Evolutionary conservation across 495 filamentous ascomycete species (phyloP), one percentile per base, ranked within the genome.

Genomic region (Penicillium cataractarum): DNA sequence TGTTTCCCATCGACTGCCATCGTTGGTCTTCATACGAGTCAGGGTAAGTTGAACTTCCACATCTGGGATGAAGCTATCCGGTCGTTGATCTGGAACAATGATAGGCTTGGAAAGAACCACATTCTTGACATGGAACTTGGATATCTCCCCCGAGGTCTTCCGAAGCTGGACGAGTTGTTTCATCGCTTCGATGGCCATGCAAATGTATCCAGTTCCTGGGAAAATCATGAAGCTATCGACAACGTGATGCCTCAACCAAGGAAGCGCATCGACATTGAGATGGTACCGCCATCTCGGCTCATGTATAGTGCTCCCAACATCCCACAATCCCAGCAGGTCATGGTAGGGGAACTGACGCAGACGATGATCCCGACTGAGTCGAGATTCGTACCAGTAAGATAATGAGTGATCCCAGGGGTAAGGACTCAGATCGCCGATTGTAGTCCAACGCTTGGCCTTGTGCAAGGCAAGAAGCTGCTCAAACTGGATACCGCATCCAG

Each of bases 161-260:
- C 53, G 31, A 24, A 39, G 31, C 19, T 39, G 31, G 15, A 55
- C 39, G 19, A 56, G 24, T 19, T 61, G 59, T 26, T 63, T 64
- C 12, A 67, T 54, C 9, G 74, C 80, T 42, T 83, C 78, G 4
- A 81, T 56, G 0, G 69, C 80, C 73, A 79, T 78, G 8, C 67
- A 55, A 6, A 78, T 37, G 60, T 73, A 76, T 2, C 76, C 78
- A 1, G 77, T 71, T 3, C 63, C 78, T 4, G 79, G 78, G 42
- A 74, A 78, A 0, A 79, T 42, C 6, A 74, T 68, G 0, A 61
- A 33, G 4, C 32, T 21, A 15, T 73, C 66, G 9, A 60, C 50
- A 39, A 37, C 51, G 33, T 37, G 44, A 31, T 49, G 22, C 17
- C 21, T 51, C 46, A 59, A 21, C 53, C 53, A 55, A 12, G 53